Evolutionary conservation across 305 asterid species (phyloP), one percentile per base, ranked within the genome.

Genomic region (Fraxinus sp.): DNA sequence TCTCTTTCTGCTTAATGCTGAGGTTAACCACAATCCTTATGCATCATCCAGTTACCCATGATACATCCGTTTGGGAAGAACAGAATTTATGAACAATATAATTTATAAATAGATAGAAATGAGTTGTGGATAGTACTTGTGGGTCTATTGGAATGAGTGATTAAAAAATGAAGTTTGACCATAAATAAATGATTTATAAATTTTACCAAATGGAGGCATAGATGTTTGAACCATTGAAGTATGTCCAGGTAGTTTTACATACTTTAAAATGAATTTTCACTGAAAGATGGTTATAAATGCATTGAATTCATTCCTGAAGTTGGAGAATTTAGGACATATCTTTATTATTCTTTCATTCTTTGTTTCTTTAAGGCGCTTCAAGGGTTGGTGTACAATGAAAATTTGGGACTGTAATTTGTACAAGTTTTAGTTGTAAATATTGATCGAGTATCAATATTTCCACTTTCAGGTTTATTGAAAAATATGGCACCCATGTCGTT

Each of bases 401-500:
- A 62, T 6, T 68, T 70, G 22, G 76, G 41, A 30, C 32, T 28
- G 32, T 28, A 28, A 28, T 28, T 28, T 28, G 32, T 28, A 28
- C 32, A 28, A 28, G 32, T 28, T 28, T 28, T 28, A 28, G 32
- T 28, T 28, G 32, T 28, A 28, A 70, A 30, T 70, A 10, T 30
- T 30, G 75, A 30, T 16, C 75, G 20, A 70, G 43, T 13, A 70
- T 70, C 43, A 70, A 13, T 4, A 30, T 70, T 30, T 30, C 2
- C 2, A 4, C 10, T 84, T 92, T 81, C 96, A 96, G 99, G 92
- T 96, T 96, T 82, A 96, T 96, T 80, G 98, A 93, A 28, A 96
- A 90, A 78, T 96, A 94, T 77, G 99, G 99, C 5, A 96, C 99
- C 79, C 99, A 96, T 83, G 85, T 96, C 75, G 87, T 94, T 82